These are phyloP conservation scores for Tricharina praecox DNA, from an alignment of 495 filamentous ascomycete species.

Conservation along the genomic window DNA sequence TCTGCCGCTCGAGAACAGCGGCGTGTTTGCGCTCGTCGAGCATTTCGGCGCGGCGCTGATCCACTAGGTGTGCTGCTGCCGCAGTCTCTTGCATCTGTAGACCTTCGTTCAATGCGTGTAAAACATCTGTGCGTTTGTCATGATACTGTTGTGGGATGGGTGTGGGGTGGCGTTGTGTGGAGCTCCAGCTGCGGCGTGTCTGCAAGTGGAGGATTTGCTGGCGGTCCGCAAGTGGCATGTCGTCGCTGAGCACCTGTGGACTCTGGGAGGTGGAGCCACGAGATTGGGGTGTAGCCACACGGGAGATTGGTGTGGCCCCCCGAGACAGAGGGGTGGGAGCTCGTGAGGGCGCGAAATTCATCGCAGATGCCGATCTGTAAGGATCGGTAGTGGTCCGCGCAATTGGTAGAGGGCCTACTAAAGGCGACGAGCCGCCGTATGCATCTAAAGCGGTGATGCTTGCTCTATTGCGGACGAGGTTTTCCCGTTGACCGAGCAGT, in stretches of 20 bases:
- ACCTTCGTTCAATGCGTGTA: constrained; percentile 62
- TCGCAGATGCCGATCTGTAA: constrained; percentile 9
- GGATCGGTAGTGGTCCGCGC: too few species aligned
- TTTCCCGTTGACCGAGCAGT: constrained; percentile 46
- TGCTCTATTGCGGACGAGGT: constrained; percentile 38
- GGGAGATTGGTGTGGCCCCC: constrained; percentile 1
- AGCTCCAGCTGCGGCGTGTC: not conserved
- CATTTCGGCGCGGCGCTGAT: constrained; percentile 33
- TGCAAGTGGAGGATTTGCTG: constrained; percentile 37
- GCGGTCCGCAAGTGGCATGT: constrained; percentile 59
- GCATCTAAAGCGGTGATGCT: constrained; percentile 27
- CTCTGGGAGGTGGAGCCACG: too few species aligned
- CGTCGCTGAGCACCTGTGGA: constrained; percentile 36
- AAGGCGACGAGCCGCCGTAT: constrained; percentile 14
- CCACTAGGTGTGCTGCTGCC: constrained; percentile 28
- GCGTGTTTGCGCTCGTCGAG: constrained; percentile 27
- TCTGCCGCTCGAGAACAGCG: constrained; percentile 23
- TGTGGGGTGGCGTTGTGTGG: too few species aligned
- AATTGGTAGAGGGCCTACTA: too few species aligned
- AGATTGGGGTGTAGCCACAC: not conserved
- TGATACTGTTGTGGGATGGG: not conserved
- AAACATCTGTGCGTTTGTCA: constrained; percentile 28
- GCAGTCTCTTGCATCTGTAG: constrained; percentile 32
- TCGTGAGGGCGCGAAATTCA: constrained; percentile 13
- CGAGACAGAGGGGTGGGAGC: constrained; percentile 1